Conservation (phyloP, 2,329 filamentous ascomycete species). For the Pseudogymnoascus sp. region DNA sequence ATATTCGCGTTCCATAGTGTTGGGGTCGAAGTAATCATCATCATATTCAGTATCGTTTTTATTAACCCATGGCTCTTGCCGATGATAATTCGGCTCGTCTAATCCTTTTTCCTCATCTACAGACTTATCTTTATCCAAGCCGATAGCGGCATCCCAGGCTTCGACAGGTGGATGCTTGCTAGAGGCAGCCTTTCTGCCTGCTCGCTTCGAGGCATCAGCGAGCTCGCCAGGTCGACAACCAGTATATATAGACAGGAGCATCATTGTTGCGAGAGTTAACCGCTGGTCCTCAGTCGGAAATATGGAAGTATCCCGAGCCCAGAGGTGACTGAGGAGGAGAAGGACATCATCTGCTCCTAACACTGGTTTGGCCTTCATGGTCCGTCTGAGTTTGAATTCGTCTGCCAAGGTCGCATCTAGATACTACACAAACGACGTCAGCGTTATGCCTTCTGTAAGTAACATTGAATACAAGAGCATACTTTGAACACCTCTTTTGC, state of each 20-base stretch:
- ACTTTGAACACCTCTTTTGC: constrained; percentile 12
- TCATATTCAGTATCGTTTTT: constrained; percentile 1
- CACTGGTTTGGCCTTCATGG: neutral
- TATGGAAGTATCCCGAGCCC: constrained; percentile 14
- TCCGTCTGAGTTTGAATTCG: neutral
- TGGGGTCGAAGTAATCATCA: constrained; percentile 11
- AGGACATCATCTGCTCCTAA: constrained; percentile 15
- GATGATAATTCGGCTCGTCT: constrained; percentile 8
- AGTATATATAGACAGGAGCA: constrained; percentile 12
- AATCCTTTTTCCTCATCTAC: constrained; percentile 12
- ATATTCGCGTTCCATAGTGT: constrained; percentile 11
- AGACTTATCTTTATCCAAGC: neutral
- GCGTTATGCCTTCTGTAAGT: neutral
- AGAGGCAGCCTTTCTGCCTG: neutral
- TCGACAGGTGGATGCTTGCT: neutral
- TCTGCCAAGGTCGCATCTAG: neutral
- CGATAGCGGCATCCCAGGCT: neutral
- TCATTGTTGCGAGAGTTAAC: constrained; percentile 14
- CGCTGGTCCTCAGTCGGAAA: constrained; percentile 17
- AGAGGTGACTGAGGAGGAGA: constrained; percentile 16
- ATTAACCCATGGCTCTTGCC: neutral
- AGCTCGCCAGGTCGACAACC: constrained; percentile 16
- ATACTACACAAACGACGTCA: neutral
- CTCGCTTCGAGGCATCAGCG: constrained; percentile 15
- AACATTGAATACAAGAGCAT: neutral